phyloP scores from a whole-genome alignment of 495 filamentous ascomycete genomes.

The Annulohypoxylon maeteangense region DNA sequence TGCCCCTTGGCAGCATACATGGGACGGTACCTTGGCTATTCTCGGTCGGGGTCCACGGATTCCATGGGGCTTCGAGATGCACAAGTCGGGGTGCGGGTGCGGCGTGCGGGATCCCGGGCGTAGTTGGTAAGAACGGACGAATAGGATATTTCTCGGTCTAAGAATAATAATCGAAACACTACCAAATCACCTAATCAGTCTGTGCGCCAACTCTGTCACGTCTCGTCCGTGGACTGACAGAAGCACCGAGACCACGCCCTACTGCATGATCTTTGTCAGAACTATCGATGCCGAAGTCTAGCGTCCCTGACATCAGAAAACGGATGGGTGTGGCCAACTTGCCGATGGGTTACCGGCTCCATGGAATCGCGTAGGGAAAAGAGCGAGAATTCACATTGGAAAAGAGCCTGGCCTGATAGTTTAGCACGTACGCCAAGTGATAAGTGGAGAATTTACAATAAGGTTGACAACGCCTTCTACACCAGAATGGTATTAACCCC shows the following conservation, averaged over 20 bases:
- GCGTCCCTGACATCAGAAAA: background rate
- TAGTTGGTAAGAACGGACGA: background rate
- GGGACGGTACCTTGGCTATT: background rate
- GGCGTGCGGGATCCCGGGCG: background rate
- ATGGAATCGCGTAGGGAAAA: too few species aligned
- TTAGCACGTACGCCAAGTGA: background rate
- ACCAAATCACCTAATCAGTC: conserved; percentile 12
- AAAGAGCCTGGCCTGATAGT: background rate
- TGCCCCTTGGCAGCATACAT: conserved; percentile 7
- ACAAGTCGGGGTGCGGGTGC: conserved; percentile 21
- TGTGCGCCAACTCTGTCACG: conserved; percentile 15
- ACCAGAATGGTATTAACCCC: background rate
- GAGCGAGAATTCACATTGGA: too few species aligned
- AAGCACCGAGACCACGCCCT: background rate
- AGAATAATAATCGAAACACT: background rate
- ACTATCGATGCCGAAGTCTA: background rate
- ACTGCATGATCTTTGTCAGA: conserved; percentile 6
- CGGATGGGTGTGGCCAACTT: background rate
- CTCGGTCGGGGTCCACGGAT: background rate
- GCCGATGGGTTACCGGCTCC: background rate
- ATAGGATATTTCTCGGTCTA: conserved; percentile 14
- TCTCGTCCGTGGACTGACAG: background rate
- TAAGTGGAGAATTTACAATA: background rate
- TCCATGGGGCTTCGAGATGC: conserved; percentile 33
- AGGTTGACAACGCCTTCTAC: background rate